These are phyloP conservation scores for Apiospora hydei DNA, from an alignment of 2,329 filamentous ascomycete genomes.

Conservation along the genomic window DNA sequence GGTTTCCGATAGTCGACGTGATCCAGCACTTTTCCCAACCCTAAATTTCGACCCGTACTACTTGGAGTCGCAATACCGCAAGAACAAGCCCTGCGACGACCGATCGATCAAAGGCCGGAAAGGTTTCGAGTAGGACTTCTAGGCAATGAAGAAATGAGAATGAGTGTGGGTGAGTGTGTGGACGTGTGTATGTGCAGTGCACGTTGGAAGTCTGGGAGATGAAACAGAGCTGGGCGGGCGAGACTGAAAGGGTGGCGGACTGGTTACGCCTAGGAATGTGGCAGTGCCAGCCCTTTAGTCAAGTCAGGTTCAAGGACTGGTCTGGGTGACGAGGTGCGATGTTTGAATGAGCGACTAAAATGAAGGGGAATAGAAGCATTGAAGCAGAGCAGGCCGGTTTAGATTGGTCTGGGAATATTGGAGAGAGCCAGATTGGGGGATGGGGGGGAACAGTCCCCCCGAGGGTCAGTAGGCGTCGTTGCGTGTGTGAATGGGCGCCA, in stretches of 20 bases:
- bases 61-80: conserved; percentile 13
- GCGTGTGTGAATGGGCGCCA: background rate
- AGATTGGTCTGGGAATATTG: conserved; percentile 11
- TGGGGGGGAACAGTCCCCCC: background rate
- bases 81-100: background rate
- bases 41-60: background rate
- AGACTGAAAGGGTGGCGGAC: conserved; percentile 21
- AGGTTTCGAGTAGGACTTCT: background rate
- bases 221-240: conserved; percentile 18
- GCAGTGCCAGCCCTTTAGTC: conserved; percentile 21
- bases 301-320: background rate
- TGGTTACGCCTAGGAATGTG: conserved; percentile 22
- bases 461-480: background rate
- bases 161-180: conserved; percentile 12
- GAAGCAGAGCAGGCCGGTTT: background rate
- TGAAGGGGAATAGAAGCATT: conserved; percentile 11
- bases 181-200: conserved; percentile 12
- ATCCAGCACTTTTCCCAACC: conserved; percentile 17
- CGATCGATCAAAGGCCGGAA: background rate
- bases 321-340: background rate
- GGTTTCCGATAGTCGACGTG: conserved; percentile 7
- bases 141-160: conserved; percentile 2
- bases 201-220: background rate
- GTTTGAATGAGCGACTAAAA: conserved; percentile 15
- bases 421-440: background rate